Evolutionary conservation across 768 basidiomycete species (phyloP), one percentile per base, ranked within the genome.

Genomic region (Leccinum sublutescens): DNA sequence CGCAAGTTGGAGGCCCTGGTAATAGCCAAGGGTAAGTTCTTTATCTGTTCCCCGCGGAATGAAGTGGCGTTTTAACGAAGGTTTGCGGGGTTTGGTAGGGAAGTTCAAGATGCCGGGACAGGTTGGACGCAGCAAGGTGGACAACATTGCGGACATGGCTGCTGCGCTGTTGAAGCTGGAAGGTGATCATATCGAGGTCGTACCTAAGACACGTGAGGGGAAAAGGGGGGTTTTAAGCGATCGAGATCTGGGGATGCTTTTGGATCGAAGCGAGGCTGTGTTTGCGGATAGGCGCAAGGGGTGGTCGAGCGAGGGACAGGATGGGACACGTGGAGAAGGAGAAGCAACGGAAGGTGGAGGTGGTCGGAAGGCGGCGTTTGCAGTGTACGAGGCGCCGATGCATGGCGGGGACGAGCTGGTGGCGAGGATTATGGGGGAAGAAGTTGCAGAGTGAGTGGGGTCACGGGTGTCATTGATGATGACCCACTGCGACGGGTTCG

Each of bases 1-100:
- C 83, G 92, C 50, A 88, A 92, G 73, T 82, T 99, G 5, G 97
- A 98, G 76, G 92, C 92, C 2, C 79, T 98, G 38, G 95, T 99
- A 67, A 98, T 98, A 68, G 94, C 93, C 9, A 91, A 95, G 75
- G 93, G 91, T 87, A 57, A 50, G 19, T 15, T 5, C 6, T 2
- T 29, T 21, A 43, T n/a, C 9, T 19, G n/a, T 43, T 43, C n/a
- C 17, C 17, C 40, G 10, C 50, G 4, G 14, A 6, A 15, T 23
- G 50, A 31, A n/a, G 29, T 51, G 27, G 17, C 27, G 23, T 31
- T 19, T 14, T 48, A 50, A 21, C 19, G 29, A 17, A 36, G 7
- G 19, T 21, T 40, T 40, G 40, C n/a, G 17, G 43, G 43, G 43
- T 19, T n/a, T 17, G 8, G 6, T 53, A 87, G 91, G 91, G 61